These are phyloP conservation scores for Curvularia verruculosa DNA, from an alignment of 2,329 filamentous ascomycete genomes.

Conservation along the genomic window DNA sequence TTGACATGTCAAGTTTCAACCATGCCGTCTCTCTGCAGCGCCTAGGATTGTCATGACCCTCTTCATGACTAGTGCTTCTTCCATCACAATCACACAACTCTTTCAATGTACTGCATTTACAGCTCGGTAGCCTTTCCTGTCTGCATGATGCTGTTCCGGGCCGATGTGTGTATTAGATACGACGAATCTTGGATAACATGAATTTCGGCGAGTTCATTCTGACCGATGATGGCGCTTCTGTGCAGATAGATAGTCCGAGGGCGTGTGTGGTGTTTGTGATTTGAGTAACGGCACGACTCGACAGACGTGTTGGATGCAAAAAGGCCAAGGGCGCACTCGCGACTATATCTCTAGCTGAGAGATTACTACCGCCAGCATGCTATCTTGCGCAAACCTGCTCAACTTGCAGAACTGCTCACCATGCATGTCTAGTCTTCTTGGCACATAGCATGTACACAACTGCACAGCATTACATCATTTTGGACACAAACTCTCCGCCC, in stretches of 20 bases:
- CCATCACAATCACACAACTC: slow-evolving; percentile 35
- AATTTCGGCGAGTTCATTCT: slow-evolving; percentile 50
- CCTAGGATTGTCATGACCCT: slow-evolving; percentile 24
- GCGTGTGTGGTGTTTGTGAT: slow-evolving; percentile 35
- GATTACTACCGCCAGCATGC: slow-evolving; percentile 5
- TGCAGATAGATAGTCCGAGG: slow-evolving; percentile 34
- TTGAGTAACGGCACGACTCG: slow-evolving; percentile 39
- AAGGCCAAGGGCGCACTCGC: slow-evolving; percentile 24
- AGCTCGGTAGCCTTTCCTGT: slow-evolving; percentile 47
- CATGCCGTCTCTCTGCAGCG: slow-evolving; percentile 37
- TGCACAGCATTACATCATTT: slow-evolving; percentile 38
- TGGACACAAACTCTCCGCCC: slow-evolving; percentile 33
- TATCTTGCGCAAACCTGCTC: slow-evolving; percentile 35
- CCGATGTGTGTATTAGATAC: slow-evolving; percentile 20
- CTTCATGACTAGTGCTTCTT: slow-evolving; percentile 33
- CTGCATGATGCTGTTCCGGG: slow-evolving; percentile 44
- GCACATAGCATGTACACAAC: slow-evolving; percentile 32
- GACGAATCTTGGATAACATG: slow-evolving; percentile 45
- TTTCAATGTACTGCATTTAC: slow-evolving; percentile 45
- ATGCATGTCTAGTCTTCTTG: slow-evolving; percentile 22
- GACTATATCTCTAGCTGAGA: slow-evolving; percentile 22
- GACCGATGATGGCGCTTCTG: slow-evolving; percentile 51
- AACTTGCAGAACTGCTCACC: slow-evolving; percentile 22
- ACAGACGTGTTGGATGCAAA: slow-evolving; percentile 38
- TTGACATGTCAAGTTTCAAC: slow-evolving; percentile 51